Conservation (phyloP, 2,329 filamentous ascomycete genomes). For the Fusarium longipes region DNA sequence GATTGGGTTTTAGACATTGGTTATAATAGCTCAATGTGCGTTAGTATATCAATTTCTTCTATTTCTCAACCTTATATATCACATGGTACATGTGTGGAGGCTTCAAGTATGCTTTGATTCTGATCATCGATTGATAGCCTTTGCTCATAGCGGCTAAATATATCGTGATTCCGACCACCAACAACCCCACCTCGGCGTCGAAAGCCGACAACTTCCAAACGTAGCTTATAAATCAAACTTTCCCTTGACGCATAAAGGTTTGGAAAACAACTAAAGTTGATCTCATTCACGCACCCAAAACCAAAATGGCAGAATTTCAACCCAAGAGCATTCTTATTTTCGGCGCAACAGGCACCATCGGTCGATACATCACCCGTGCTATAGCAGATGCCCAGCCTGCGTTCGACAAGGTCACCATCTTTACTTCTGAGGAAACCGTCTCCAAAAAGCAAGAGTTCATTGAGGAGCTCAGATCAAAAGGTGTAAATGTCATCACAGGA, state of each 20-base stretch:
- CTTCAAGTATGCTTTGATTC: too few species aligned
- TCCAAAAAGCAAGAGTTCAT: conserved; percentile 37
- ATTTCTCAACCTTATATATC: too few species aligned
- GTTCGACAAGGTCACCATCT: conserved; percentile 52
- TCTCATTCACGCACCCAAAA: background rate
- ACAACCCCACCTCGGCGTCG: conserved; percentile 19
- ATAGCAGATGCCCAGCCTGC: conserved; percentile 51
- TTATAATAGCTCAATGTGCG: too few species aligned
- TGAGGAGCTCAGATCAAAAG: conserved; percentile 37
- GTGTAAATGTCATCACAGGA: conserved; percentile 44
- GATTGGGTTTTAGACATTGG: too few species aligned
- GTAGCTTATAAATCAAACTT: conserved; percentile 11
- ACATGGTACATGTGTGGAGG: too few species aligned
- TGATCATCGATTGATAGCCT: background rate
- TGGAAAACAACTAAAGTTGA: background rate
- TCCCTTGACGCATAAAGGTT: background rate
- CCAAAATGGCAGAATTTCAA: conserved; percentile 38
- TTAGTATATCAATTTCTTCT: too few species aligned
- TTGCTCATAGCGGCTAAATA: background rate
- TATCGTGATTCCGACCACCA: conserved; percentile 10
- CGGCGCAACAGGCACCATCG: conserved; percentile 57
- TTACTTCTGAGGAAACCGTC: conserved; percentile 42
- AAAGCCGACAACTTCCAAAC: background rate
- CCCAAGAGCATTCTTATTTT: conserved; percentile 45
- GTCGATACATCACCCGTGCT: conserved; percentile 55